Evolutionary conservation across 2,329 filamentous ascomycete species (phyloP).

Genomic region (Sporothrix inflata): DNA sequence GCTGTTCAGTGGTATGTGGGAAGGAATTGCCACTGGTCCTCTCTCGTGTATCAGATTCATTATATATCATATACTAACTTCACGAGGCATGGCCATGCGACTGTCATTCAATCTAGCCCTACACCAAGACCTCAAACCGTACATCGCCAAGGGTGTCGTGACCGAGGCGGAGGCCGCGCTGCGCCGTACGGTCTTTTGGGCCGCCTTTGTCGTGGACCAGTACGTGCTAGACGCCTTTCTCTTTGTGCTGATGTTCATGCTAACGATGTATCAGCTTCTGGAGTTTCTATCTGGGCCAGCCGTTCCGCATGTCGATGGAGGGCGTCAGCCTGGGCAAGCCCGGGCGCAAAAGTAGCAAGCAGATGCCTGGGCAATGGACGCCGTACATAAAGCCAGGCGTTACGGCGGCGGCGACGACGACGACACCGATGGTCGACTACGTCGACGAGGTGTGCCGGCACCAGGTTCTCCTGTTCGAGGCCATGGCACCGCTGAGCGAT

Average conservation of each 20-base stretch:
- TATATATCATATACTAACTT: too few species aligned
- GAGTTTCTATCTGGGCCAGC: slow-evolving; percentile 24
- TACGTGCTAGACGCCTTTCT: neutral
- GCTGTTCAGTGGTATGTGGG: slow-evolving; percentile 46
- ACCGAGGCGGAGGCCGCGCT: slow-evolving; percentile 45
- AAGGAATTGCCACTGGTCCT: neutral
- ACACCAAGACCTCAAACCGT: slow-evolving; percentile 46
- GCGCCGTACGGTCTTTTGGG: slow-evolving; percentile 48
- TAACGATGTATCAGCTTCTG: neutral
- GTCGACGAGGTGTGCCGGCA: neutral
- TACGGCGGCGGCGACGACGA: too few species aligned
- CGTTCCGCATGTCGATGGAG: slow-evolving; percentile 18
- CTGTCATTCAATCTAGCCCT: slow-evolving; percentile 50
- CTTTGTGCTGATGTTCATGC: neutral
- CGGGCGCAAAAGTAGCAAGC: too few species aligned
- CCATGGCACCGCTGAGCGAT: slow-evolving; percentile 1
- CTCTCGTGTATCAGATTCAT: neutral
- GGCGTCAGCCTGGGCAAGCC: slow-evolving; percentile 15
- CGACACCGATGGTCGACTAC: too few species aligned
- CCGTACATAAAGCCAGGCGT: too few species aligned
- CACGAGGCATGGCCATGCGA: slow-evolving; percentile 46
- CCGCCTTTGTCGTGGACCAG: slow-evolving; percentile 46
- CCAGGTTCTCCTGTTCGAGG: slow-evolving; percentile 12
- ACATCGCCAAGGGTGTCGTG: slow-evolving; percentile 46
- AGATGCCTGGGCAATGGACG: too few species aligned